A percentile compares a stretch with the other conserved stretches of the same genome.
phyloP scores from a whole-genome alignment of 2,329 filamentous ascomycete species.

The Talaromyces rugulosus region DNA sequence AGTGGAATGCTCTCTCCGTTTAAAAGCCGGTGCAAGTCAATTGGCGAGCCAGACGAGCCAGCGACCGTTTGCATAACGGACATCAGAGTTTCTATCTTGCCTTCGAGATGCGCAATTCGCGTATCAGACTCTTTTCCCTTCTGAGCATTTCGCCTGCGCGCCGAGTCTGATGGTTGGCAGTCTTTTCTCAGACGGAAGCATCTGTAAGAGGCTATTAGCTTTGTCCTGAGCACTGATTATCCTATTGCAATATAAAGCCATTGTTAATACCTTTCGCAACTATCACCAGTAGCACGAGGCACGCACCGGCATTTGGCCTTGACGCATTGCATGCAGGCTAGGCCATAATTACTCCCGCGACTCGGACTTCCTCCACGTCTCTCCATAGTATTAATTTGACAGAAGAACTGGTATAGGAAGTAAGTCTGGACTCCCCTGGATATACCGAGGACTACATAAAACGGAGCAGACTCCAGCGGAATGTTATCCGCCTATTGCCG shows the following conservation, averaged over 20 bases:
- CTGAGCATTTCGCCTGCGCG: slow-evolving; percentile 26
- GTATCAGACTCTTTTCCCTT: slow-evolving; percentile 23
- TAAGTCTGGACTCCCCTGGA: not conserved
- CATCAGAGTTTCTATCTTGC: slow-evolving; percentile 29
- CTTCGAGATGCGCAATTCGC: slow-evolving; percentile 34
- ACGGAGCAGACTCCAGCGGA: not conserved
- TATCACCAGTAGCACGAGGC: slow-evolving; percentile 12
- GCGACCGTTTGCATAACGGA: slow-evolving; percentile 26
- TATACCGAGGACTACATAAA: slow-evolving; percentile 8
- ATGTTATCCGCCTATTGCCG: not conserved
- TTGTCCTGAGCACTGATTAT: not conserved
- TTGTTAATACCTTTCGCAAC: slow-evolving; percentile 22
- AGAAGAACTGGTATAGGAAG: not conserved
- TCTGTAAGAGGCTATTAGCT: slow-evolving; percentile 18
- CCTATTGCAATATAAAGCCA: not conserved
- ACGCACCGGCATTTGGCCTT: slow-evolving; percentile 30
- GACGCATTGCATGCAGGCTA: slow-evolving; percentile 26
- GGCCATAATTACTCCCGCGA: slow-evolving; percentile 22
- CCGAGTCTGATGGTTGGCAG: slow-evolving; percentile 31
- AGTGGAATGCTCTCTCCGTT: slow-evolving; percentile 7
- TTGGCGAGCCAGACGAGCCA: slow-evolving; percentile 4
- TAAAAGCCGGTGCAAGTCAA: slow-evolving; percentile 6
- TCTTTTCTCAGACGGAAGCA: slow-evolving; percentile 34
- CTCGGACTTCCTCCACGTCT: slow-evolving; percentile 7
- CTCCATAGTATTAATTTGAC: slow-evolving; percentile 13